These are phyloP conservation scores for Fusarium devonianum DNA, from an alignment of 2,329 filamentous ascomycete species.

Conservation along the genomic window DNA sequence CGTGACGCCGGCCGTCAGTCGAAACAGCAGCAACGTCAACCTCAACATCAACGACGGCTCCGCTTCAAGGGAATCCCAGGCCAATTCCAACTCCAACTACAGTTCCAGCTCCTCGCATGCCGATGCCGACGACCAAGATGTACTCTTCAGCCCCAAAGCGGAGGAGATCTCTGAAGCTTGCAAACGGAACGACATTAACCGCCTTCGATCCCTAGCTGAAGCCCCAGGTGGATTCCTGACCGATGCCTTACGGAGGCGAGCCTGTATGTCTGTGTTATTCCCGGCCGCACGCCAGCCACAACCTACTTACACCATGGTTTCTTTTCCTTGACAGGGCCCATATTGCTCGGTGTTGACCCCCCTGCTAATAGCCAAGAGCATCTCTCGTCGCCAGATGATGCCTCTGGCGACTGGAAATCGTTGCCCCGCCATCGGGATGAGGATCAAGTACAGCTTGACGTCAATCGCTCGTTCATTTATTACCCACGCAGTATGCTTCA, in stretches of 20 bases:
- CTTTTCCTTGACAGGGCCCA: conserved; percentile 62
- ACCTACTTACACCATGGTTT: conserved; percentile 20
- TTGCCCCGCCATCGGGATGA: conserved; percentile 85
- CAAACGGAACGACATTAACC: conserved; percentile 60
- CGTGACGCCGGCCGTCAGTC: conserved; percentile 15
- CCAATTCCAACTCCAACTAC: conserved; percentile 25
- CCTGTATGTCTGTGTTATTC: conserved; percentile 69
- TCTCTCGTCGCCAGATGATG: conserved; percentile 12
- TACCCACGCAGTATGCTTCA: conserved; percentile 76
- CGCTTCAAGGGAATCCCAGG: conserved; percentile 7
- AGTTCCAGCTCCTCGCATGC: no score
- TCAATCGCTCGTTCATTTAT: conserved; percentile 96
- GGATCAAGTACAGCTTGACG: conserved; percentile 88
- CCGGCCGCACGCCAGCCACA: conserved; percentile 1
- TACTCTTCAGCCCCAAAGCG: conserved; percentile 42
- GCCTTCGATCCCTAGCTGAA: conserved; percentile 65
- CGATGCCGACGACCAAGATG: conserved; percentile 22
- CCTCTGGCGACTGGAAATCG: conserved; percentile 59
- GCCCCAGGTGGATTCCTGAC: conserved; percentile 71
- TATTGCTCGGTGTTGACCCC: conserved; percentile 57
- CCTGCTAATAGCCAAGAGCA: conserved; percentile 23
- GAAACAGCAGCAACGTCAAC: conserved; percentile 18
- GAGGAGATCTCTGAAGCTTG: conserved; percentile 63
- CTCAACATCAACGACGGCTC: neutral
- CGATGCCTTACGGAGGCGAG: conserved; percentile 72